Percentiles rank a stretch among this genome's conserved stretches.
These are phyloP conservation scores for Tilletia setariae DNA, from an alignment of 1,284 basidiomycete species.

Conservation along the genomic window DNA sequence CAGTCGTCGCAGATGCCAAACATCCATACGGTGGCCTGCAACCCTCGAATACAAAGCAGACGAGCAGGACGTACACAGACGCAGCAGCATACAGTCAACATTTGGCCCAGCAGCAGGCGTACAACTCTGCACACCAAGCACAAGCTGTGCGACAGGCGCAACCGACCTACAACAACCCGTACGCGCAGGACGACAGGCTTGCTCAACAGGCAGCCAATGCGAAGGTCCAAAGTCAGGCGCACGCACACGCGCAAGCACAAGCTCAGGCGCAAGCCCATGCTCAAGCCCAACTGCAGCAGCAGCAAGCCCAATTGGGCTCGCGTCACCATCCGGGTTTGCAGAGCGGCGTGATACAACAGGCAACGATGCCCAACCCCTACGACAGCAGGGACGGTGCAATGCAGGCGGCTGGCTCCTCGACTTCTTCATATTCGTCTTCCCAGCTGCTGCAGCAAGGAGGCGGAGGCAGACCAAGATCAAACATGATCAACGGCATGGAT, in stretches of 20 bases:
- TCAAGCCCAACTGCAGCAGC: constrained; percentile 32
- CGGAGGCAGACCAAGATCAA: constrained; percentile 56
- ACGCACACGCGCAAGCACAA: constrained; percentile 34
- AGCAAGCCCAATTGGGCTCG: constrained; percentile 20
- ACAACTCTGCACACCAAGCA: constrained; percentile 63
- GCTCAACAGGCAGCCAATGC: constrained; percentile 22
- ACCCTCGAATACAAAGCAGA: constrained; percentile 63
- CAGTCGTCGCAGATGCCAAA: constrained; percentile 60
- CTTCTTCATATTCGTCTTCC: background rate
- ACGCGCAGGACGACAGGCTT: constrained; percentile 35
- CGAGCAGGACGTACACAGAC: constrained; percentile 76
- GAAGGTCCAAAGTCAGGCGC: constrained; percentile 29
- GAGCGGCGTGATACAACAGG: background rate
- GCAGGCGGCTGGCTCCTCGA: background rate
- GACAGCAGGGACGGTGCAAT: constrained; percentile 9
- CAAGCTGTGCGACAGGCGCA: constrained; percentile 51
- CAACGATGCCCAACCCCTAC: constrained; percentile 2
- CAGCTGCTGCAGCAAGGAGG: background rate
- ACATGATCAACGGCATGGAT: constrained; percentile 81
- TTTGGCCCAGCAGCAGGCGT: constrained; percentile 86
- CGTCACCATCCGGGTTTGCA: background rate
- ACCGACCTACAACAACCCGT: constrained; percentile 46
- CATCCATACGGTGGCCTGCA: constrained; percentile 86
- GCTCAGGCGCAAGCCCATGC: constrained; percentile 30
- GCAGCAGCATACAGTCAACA: constrained; percentile 93